Base-by-base conservation (phyloP, 306 rosid species). In the Quillaja saponaria region DNA sequence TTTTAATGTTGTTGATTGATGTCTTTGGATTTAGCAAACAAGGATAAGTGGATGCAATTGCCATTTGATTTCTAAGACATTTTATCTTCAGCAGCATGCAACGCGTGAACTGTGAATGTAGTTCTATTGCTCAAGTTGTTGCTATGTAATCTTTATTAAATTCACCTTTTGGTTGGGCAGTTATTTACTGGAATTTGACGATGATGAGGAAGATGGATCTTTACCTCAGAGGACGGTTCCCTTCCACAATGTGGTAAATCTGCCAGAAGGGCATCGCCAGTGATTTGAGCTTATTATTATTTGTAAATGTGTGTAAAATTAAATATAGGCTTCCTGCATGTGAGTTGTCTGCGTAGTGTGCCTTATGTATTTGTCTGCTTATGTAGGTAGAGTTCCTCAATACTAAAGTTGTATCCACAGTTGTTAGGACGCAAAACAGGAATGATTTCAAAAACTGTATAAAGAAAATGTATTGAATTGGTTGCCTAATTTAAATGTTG, bases 241-340 rank as follows among this genome's bases (percentile, higher is more conserved):
- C 45, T 94, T 89, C 81, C 87, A 89, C 77, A 89, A 75, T 58
- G 96, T 92, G 74, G 99, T 92, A 65, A 68, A 91, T 42, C 73
- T 92, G 68, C 99, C 96, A 34, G 99, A 87, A 55, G 99, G 96
- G 48, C 99, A 85, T 66, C 94, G 99, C 50, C 97, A 89, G 82
- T 92, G 70, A 89, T 14, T 46, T 8, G 63, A 65, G 58, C 68
- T 47, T 4, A 25, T 25, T 25, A 25, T 39, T 12, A 51, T 55
- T 63, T 44, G 11, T 75, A 76, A 60, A 18, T 68, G 49, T 81
- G 85, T 76, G 78, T 59, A 83, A 68, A 71, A 61, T n/a, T 50
- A 41, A 56, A 58, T 49, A 34, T 58, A 61, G 45, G 15, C 53
- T 11, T 38, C 31, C 25, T 49, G 45, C 25, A 11, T 16, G 13